phyloP scores from a whole-genome alignment of 2,329 filamentous ascomycete genomes.

The Daldinia eschscholtzii region DNA sequence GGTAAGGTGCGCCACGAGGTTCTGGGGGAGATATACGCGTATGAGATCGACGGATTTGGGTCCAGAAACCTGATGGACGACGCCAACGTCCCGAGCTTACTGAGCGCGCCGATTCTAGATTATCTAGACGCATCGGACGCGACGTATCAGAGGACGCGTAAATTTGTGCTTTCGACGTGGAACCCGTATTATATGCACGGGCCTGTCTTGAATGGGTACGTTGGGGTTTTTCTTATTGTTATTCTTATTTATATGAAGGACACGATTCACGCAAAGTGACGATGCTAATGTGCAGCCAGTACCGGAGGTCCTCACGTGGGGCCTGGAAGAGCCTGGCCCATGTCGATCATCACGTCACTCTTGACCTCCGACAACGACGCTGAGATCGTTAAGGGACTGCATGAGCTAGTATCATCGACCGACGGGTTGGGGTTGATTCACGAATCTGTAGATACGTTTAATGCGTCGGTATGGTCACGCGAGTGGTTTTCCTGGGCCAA shows the following conservation, averaged over 20 bases:
- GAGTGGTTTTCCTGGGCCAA: slow-evolving; percentile 58
- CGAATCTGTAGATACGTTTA: slow-evolving; percentile 57
- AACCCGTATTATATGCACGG: slow-evolving; percentile 79
- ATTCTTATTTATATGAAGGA: slow-evolving; percentile 9
- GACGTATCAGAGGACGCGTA: slow-evolving; percentile 79
- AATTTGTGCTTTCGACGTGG: slow-evolving; percentile 76
- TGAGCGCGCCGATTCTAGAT: slow-evolving; percentile 68
- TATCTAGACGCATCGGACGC: slow-evolving; percentile 62
- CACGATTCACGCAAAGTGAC: slow-evolving; percentile 16
- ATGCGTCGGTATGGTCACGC: slow-evolving; percentile 55
- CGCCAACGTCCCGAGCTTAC: slow-evolving; percentile 70
- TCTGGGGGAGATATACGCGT: slow-evolving; percentile 75
- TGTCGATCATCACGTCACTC: slow-evolving; percentile 83
- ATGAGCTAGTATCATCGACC: slow-evolving; percentile 51
- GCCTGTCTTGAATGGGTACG: slow-evolving; percentile 61
- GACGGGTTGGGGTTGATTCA: slow-evolving; percentile 57
- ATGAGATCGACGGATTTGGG: slow-evolving; percentile 76
- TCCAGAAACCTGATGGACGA: slow-evolving; percentile 71
- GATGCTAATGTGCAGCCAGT: slow-evolving; percentile 42
- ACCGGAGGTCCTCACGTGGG: slow-evolving; percentile 67
- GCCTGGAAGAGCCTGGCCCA: slow-evolving; percentile 85
- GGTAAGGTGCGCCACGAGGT: slow-evolving; percentile 72
- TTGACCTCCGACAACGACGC: slow-evolving; percentile 67
- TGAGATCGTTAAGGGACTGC: slow-evolving; percentile 54
- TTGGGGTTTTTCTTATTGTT: slow-evolving; percentile 42